phyloP scores from a whole-genome alignment of 805 yeast species.

The Candida bentonensis region DNA sequence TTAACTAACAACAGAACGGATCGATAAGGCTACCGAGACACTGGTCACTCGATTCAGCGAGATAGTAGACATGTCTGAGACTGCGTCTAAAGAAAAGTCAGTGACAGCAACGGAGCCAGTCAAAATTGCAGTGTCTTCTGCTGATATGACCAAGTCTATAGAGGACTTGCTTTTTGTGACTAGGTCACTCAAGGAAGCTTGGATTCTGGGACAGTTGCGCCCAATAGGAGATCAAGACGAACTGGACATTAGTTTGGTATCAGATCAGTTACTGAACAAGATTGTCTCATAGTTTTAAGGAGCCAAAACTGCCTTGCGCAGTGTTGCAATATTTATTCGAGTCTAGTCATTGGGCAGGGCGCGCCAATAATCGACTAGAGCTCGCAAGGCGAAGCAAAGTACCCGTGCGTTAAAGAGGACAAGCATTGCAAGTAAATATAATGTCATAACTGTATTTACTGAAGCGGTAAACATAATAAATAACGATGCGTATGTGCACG shows the following conservation, averaged over 20 bases:
- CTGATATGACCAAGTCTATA: constrained; percentile 21
- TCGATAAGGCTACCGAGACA: constrained; percentile 15
- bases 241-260: constrained; percentile 3
- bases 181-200: constrained; percentile 27
- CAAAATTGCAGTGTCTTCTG: constrained; percentile 25
- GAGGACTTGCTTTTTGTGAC: constrained; percentile 27
- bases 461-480: too few relatives aligned
- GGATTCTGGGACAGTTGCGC: constrained; percentile 27
- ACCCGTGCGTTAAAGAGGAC: too few relatives aligned
- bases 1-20: constrained; percentile 12
- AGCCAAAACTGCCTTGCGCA: too few relatives aligned
- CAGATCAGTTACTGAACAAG: constrained; percentile 8
- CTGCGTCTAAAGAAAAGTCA: constrained; percentile 18
- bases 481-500: too few relatives aligned
- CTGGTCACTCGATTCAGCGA: constrained; percentile 13
- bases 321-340: too few relatives aligned
- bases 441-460: too few relatives aligned
- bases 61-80: constrained; percentile 12
- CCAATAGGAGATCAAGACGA: constrained; percentile 8
- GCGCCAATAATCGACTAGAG: too few relatives aligned
- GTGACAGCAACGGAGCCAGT: constrained; percentile 25
- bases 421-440: too few relatives aligned
- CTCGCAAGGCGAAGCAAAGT: too few relatives aligned
- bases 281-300: too few relatives aligned
- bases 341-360: too few relatives aligned